phyloP scores from a whole-genome alignment of 2,329 filamentous ascomycete genomes.

The Chalara sp. region DNA sequence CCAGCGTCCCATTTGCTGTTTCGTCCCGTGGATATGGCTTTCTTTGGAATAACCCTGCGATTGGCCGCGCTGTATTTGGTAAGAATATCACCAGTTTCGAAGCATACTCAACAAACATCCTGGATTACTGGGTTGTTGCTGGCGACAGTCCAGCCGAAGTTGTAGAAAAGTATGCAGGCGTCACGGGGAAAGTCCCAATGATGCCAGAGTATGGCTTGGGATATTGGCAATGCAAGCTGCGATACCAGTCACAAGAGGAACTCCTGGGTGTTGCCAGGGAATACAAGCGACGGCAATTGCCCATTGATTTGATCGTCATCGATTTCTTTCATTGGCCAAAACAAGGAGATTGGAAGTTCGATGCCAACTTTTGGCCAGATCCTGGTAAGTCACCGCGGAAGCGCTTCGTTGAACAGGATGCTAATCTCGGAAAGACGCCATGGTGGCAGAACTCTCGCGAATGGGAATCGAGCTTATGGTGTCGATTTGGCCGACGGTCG shows the following conservation, averaged over 20 bases:
- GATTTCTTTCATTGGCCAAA: constrained; percentile 64
- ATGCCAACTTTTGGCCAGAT: constrained; percentile 57
- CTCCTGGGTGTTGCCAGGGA: constrained; percentile 52
- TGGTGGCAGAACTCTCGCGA: constrained; percentile 50
- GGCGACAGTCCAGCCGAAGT: constrained; percentile 49
- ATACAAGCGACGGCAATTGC: constrained; percentile 46
- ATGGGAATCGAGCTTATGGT: constrained; percentile 61
- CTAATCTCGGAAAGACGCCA: constrained; percentile 54
- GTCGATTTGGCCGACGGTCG: constrained; percentile 63
- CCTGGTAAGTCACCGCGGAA: constrained; percentile 31
- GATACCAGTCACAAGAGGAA: constrained; percentile 61
- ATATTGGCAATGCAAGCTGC: constrained; percentile 63
- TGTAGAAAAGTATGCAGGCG: constrained; percentile 46
- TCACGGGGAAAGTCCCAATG: constrained; percentile 54
- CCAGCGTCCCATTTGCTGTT: constrained; percentile 55
- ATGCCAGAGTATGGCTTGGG: constrained; percentile 64
- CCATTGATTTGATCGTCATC: constrained; percentile 58
- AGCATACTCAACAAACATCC: constrained; percentile 45
- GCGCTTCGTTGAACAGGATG: constrained; percentile 50
- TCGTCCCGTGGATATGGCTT: constrained; percentile 56
- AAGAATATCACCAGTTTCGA: constrained; percentile 57
- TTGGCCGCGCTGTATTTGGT: constrained; percentile 54
- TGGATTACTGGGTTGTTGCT: constrained; percentile 61
- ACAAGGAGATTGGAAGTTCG: constrained; percentile 63
- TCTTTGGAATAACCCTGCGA: constrained; percentile 59